phyloP scores from a whole-genome alignment of 768 basidiomycete species.

The Asterophora parasitica region DNA sequence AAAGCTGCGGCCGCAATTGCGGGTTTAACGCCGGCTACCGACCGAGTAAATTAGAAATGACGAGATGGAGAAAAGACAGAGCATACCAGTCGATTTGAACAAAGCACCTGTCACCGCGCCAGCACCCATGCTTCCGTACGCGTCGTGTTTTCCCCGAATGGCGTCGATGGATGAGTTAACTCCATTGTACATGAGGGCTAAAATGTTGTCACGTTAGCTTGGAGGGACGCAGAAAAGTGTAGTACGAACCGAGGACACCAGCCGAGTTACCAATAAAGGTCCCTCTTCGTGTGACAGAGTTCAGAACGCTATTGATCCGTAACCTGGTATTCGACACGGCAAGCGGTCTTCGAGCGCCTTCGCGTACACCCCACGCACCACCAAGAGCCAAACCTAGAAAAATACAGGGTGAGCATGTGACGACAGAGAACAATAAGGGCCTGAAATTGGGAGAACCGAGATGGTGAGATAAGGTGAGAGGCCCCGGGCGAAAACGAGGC shows the following conservation, averaged over 20 bases:
- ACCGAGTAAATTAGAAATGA: conserved; percentile 32
- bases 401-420: conserved; percentile 69
- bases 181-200: conserved; percentile 94
- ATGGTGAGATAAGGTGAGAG: conserved; percentile 66
- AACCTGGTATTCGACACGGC: conserved; percentile 82
- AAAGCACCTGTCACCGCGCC: conserved; percentile 87
- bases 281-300: conserved; percentile 94
- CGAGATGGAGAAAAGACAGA: conserved; percentile 26
- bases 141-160: conserved; percentile 88
- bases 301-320: conserved; percentile 95
- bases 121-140: conserved; percentile 85
- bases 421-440: conserved; percentile 76
- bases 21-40: conserved; percentile 85
- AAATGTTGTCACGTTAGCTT: conserved; percentile 26
- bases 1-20: conserved; percentile 85
- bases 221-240: conserved; percentile 25
- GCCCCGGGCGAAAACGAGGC: conserved; percentile 45
- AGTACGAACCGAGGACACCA: conserved; percentile 86
- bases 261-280: conserved; percentile 98
- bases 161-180: conserved; percentile 93
- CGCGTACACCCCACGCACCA: conserved; percentile 92
- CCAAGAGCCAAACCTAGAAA: conserved; percentile 88
- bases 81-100: conserved; percentile 90
- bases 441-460: conserved; percentile 53
- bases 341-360: conserved; percentile 85